These are phyloP conservation scores for Xylariaceae sp. DNA, from an alignment of 2,329 filamentous ascomycete species.

Conservation along the genomic window DNA sequence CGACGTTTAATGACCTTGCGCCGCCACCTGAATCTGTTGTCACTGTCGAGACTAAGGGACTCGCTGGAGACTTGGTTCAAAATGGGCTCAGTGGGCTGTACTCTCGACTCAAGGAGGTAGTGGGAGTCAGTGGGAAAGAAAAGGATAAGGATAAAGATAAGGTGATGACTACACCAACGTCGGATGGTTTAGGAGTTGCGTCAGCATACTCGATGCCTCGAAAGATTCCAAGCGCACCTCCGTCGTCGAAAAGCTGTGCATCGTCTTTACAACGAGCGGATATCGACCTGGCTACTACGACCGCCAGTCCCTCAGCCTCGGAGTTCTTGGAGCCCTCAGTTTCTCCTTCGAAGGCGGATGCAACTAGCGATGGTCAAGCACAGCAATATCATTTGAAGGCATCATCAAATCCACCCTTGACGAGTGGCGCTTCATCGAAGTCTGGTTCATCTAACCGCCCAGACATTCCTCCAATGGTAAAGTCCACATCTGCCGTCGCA, in stretches of 20 bases:
- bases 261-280: constrained; percentile 41
- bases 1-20: constrained; percentile 90
- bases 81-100: constrained; percentile 87
- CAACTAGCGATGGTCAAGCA: constrained; percentile 38
- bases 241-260: constrained; percentile 38
- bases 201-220: constrained; percentile 40
- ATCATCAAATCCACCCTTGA: constrained; percentile 44
- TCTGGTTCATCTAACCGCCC: constrained; percentile 36
- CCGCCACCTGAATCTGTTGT: constrained; percentile 57
- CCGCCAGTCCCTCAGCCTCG: constrained; percentile 33
- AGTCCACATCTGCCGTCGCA: constrained; percentile 41
- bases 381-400: constrained; percentile 41
- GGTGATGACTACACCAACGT: constrained; percentile 4
- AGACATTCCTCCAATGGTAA: constrained; percentile 31
- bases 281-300: constrained; percentile 32
- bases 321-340: constrained; percentile 33
- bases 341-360: constrained; percentile 35
- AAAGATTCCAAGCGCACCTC: constrained; percentile 38
- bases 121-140: constrained; percentile 58
- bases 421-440: constrained; percentile 36
- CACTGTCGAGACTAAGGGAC: constrained; percentile 60
- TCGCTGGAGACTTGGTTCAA: constrained; percentile 69
- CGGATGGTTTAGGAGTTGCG: constrained; percentile 34
- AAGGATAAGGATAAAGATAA: constrained; percentile 32
- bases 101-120: constrained; percentile 74